Percentiles rank a stretch among this genome's conserved stretches.
phyloP scores from a whole-genome alignment of 2,329 filamentous ascomycete species.

The Beauveria caledonica region DNA sequence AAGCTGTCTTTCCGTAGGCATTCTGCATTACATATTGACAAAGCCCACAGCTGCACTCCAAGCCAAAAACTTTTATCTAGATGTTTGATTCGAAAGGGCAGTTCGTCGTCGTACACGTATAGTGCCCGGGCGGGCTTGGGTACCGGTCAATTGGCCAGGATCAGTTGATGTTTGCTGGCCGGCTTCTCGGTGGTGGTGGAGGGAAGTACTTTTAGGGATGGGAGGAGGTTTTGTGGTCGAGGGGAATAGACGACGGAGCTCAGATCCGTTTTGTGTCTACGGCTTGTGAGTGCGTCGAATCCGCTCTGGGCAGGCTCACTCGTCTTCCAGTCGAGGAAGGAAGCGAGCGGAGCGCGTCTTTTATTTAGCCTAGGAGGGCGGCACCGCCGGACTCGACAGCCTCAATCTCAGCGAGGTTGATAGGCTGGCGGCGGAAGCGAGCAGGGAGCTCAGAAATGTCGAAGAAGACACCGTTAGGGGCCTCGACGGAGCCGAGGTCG shows the following conservation, averaged over 20 bases:
- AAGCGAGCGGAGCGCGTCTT: background rate
- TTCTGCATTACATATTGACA: conserved; percentile 13
- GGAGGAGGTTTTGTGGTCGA: background rate
- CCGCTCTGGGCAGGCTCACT: conserved; percentile 1
- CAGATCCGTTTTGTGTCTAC: conserved; percentile 1
- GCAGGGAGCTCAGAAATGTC: conserved; percentile 81
- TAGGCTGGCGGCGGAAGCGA: conserved; percentile 69
- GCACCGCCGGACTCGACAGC: conserved; percentile 91
- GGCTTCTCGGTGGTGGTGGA: background rate
- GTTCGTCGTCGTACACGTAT: conserved; percentile 7
- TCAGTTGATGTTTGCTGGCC: background rate
- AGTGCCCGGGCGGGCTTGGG: background rate
- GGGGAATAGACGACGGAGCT: background rate
- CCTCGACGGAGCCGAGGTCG: conserved; percentile 62
- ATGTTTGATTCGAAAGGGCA: background rate
- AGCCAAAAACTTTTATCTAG: conserved; percentile 9
- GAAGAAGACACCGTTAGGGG: conserved; percentile 70
- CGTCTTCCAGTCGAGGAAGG: background rate
- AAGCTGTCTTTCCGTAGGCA: conserved; percentile 3
- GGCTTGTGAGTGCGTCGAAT: background rate
- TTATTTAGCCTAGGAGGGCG: conserved; percentile 37
- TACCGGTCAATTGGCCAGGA: background rate
- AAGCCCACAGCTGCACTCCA: conserved; percentile 5
- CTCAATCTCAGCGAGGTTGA: conserved; percentile 82
- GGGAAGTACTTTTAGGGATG: background rate